Percentiles rank a stretch among this genome's conserved stretches.
Evolutionary conservation across 805 yeast species (phyloP).

Genomic region (Ogataea pilisensis): DNA sequence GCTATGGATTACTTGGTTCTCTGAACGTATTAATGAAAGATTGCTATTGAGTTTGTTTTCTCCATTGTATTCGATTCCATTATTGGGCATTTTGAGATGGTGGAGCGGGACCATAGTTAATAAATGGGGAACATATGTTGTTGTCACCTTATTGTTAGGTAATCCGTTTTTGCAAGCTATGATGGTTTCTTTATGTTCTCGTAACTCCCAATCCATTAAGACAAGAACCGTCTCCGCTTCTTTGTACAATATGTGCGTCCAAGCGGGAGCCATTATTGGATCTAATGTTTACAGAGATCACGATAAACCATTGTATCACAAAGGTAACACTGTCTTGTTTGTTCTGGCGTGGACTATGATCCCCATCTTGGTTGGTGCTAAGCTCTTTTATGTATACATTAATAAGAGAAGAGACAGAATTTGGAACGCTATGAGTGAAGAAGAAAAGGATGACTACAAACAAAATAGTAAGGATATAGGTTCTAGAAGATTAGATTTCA

Average conservation of each 20-base stretch:
- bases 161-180: conserved; percentile 52
- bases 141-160: conserved; percentile 31
- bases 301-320: conserved; percentile 56
- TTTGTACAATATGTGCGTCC: conserved; percentile 60
- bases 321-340: conserved; percentile 48
- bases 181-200: conserved; percentile 56
- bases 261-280: conserved; percentile 50
- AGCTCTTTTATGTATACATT: conserved; percentile 37
- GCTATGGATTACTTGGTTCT: conserved; percentile 33
- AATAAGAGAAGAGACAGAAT: conserved; percentile 39
- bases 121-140: conserved; percentile 26
- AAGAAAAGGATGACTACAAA: conserved; percentile 47
- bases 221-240: conserved; percentile 64
- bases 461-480: conserved; percentile 48
- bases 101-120: conserved; percentile 26
- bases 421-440: conserved; percentile 50
- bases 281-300: conserved; percentile 52
- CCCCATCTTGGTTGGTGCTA: conserved; percentile 27
- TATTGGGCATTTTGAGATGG: conserved; percentile 24
- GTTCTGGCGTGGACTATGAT: conserved; percentile 32
- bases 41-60: conserved; percentile 18
- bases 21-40: conserved; percentile 33
- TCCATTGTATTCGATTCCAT: conserved; percentile 26
- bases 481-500: conserved; percentile 50
- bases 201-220: conserved; percentile 60